Evolutionary conservation across 345 rosid genomes (phyloP).

Genomic region (Citrus sinensis): DVS_A1.0 CM039168.1:26242501-26243000

Average conservation of each 20-base stretch:
- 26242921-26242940: not conserved
- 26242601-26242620: slow-evolving; percentile 74
- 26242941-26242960: not conserved
- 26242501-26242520: too few relatives aligned
- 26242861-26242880: slow-evolving; percentile 52
- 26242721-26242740: not conserved
- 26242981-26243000: slow-evolving; percentile 74
- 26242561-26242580: slow-evolving; percentile 87
- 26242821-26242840: slow-evolving; percentile 53
- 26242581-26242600: slow-evolving; percentile 64
- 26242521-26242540: not conserved
- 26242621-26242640: slow-evolving; percentile 90
- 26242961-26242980: slow-evolving; percentile 53
- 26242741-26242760: not conserved
- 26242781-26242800: slow-evolving; percentile 77
- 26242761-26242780: slow-evolving; percentile 62
- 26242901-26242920: not conserved
- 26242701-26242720: not conserved
- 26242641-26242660: not conserved
- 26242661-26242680: not conserved
- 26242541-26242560: not conserved
- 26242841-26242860: slow-evolving; percentile 61
- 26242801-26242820: slow-evolving; percentile 64
- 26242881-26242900: not conserved
- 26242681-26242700: too few relatives aligned